Evolutionary conservation across 495 filamentous ascomycete species (phyloP).

Genomic region (Antarctomyces pellizariae): DNA sequence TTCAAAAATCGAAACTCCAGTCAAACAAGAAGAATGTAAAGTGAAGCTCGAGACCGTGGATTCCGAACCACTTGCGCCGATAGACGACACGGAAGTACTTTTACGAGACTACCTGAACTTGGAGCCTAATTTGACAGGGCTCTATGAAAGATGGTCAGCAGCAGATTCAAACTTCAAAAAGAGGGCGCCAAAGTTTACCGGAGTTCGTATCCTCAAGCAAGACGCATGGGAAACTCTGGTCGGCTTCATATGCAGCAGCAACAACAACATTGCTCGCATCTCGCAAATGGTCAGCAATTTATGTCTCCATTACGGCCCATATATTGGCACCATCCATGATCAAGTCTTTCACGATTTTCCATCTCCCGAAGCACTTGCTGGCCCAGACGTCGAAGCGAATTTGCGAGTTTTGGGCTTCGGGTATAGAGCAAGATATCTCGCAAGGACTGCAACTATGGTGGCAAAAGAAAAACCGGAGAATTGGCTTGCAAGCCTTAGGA

Average conservation of each 20-base stretch:
- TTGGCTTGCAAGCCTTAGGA: constrained; percentile 56
- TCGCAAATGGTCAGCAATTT: constrained; percentile 87
- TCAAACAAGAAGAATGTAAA: no score
- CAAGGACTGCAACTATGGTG: constrained; percentile 59
- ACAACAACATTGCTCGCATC: constrained; percentile 93
- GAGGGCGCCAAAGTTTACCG: constrained; percentile 67
- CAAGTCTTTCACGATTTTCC: constrained; percentile 78
- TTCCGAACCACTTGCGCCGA: no score
- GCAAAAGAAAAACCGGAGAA: constrained; percentile 34
- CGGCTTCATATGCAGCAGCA: constrained; percentile 93
- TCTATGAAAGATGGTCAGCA: constrained; percentile 75
- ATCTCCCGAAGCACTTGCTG: constrained; percentile 40
- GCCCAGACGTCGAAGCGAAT: constrained; percentile 44
- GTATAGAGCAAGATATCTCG: constrained; percentile 80
- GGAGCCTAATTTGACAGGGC: constrained; percentile 36
- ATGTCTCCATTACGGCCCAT: constrained; percentile 60
- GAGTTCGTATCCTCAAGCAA: constrained; percentile 84
- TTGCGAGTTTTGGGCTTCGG: constrained; percentile 77
- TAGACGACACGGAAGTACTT: constrained; percentile 40
- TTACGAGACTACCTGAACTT: constrained; percentile 70
- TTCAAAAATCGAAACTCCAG: constrained; percentile 11
- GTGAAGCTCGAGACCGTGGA: no score
- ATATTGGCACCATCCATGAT: constrained; percentile 44
- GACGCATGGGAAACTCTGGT: constrained; percentile 91
- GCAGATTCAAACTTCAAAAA: constrained; percentile 76